A percentile compares a stretch with the other conserved stretches of the same genome.
Conservation (phyloP, 345 rosid genomes). For the Lenwebbia sp. region DNA sequence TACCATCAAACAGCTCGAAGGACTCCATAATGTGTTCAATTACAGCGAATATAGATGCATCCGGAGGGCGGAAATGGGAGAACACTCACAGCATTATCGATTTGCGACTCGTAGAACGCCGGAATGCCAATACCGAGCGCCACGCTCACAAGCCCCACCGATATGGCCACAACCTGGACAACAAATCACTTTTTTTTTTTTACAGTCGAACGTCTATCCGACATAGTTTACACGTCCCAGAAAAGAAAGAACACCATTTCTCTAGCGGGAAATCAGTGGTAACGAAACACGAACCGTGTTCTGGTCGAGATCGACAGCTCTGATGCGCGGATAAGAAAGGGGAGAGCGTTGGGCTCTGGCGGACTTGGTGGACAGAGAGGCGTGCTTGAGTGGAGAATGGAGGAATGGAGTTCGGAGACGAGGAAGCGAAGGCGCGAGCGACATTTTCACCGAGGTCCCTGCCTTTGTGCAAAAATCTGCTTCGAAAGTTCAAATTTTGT, state of each 20-base stretch:
- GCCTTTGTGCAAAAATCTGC: background rate
- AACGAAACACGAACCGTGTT: constrained; percentile 41
- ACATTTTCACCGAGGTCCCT: constrained; percentile 13
- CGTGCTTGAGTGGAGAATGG: constrained; percentile 27
- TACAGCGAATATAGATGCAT: background rate
- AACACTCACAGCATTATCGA: constrained; percentile 67
- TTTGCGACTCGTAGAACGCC: constrained; percentile 70
- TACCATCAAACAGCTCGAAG: background rate
- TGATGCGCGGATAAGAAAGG: constrained; percentile 40
- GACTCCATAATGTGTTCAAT: background rate
- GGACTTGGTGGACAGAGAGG: constrained; percentile 9
- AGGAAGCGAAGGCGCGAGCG: constrained; percentile 26
- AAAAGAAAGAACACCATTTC: background rate
- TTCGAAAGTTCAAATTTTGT: background rate
- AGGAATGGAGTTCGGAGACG: constrained; percentile 55
- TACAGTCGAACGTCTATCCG: background rate
- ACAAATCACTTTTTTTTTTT: too few relatives aligned
- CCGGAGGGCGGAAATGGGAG: background rate
- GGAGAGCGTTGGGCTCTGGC: constrained; percentile 28
- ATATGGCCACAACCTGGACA: constrained; percentile 56
- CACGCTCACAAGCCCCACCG: constrained; percentile 78
- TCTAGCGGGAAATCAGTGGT: background rate
- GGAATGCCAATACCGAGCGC: constrained; percentile 87
- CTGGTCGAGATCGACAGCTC: constrained; percentile 64
- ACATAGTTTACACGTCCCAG: background rate